Conservation (phyloP, 2,329 filamentous ascomycete species). For the Ophiocordyceps polyrhachis-furcata region DNA sequence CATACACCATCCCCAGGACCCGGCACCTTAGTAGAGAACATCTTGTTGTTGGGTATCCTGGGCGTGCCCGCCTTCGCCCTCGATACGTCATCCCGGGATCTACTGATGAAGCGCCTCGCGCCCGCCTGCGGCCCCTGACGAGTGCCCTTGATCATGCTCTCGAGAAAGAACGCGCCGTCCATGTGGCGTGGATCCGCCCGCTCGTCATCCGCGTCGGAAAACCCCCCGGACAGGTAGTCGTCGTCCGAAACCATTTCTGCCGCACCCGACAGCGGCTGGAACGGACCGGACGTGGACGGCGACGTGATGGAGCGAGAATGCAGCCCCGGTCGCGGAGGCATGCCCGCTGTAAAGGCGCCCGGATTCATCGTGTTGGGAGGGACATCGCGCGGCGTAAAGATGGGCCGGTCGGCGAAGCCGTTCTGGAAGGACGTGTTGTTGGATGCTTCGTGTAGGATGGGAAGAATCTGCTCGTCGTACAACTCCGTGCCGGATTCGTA, state of each 20-base stretch:
- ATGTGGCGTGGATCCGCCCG: conserved; percentile 19
- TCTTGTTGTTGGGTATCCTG: conserved; percentile 20
- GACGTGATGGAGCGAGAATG: conserved; percentile 76
- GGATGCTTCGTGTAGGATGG: conserved; percentile 72
- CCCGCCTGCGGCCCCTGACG: conserved; percentile 34
- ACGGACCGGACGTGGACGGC: conserved; percentile 41
- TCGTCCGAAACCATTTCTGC: conserved; percentile 55
- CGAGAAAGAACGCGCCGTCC: conserved; percentile 34
- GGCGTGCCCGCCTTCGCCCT: conserved; percentile 18
- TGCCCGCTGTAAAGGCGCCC: conserved; percentile 31
- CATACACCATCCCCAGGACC: conserved; percentile 16
- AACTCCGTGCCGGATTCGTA: conserved; percentile 62
- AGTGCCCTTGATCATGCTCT: conserved; percentile 42
- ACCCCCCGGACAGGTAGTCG: conserved; percentile 51
- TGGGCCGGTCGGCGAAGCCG: conserved; percentile 60
- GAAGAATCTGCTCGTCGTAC: conserved; percentile 84
- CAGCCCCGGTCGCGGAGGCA: conserved; percentile 41
- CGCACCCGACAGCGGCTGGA: conserved; percentile 29
- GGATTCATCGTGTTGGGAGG: conserved; percentile 45
- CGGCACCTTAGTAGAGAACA: conserved; percentile 14
- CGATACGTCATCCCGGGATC: conserved; percentile 15
- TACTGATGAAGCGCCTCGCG: conserved; percentile 12
- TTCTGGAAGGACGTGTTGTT: conserved; percentile 74
- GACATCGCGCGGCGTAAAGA: conserved; percentile 38
- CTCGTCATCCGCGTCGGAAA: conserved; percentile 61